Base-by-base conservation (phyloP, 768 basidiomycete genomes). In the Tremella yokohamensis region DNA sequence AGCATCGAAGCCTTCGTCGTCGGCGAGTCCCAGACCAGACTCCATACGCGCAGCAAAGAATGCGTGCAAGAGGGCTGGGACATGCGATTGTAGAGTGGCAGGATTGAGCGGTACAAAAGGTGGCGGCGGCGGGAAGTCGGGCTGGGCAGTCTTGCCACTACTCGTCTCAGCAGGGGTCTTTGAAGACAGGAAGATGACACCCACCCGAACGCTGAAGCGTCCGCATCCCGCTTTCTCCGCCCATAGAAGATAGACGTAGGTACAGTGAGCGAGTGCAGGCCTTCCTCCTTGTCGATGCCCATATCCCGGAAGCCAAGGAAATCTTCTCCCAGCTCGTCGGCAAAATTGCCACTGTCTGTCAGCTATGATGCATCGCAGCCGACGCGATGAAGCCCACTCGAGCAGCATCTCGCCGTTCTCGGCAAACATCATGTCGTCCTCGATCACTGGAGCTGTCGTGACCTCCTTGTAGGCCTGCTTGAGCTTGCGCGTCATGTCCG, bases 241-340 rank as follows among this genome's bases (percentile, higher is more conserved):
- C 69, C 68, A 34, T 70, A 65, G 74, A 92, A 82, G 29, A 97
- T 24, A 7, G 64, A 64, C 8, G 68, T 86, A 9, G 93, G 93
- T 37, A 94, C 82, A 16, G 81, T 83, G 53, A 97, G 81, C 63
- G 82, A 86, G 15, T 86, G 82, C 60, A 94, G 79, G 13, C 89
- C 89, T 50, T 88, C 81, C 69, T 96, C 93, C 42, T 82, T 83
- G 19, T 90, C 91, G 51, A 96, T 89, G 26, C 92, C 93, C 44
- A 91, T 79, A 69, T 88, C 90, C 50, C 84, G 83, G 24, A 97
- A 81, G 11, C 93, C 93, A 12, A 97, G 82, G 78, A 93, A 94
- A 75, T 98, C 93, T 66, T 92, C 91, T 29, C 91, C 92, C 15
- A 93, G 82, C 15, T 85, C 81, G 51, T 90, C 89, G 0, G 89